phyloP scores from a whole-genome alignment of 768 basidiomycete genomes.

The Phaeotremella fagi region DNA sequence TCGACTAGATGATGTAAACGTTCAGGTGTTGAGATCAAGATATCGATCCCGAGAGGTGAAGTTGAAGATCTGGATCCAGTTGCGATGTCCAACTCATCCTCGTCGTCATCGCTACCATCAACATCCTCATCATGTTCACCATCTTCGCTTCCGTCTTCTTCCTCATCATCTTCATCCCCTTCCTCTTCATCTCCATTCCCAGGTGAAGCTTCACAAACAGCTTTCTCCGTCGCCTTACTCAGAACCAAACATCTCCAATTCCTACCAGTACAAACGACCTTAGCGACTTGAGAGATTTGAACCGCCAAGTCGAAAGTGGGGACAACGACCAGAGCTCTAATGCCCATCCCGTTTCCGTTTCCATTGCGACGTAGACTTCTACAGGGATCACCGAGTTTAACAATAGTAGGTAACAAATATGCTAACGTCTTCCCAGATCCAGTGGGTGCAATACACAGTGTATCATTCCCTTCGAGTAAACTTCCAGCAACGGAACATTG shows the following conservation, averaged over 20 bases:
- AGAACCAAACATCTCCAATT: slow-evolving; percentile 78
- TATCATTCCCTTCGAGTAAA: slow-evolving; percentile 57
- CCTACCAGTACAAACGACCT: slow-evolving; percentile 60
- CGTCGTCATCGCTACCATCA: slow-evolving; percentile 59
- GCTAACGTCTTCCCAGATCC: slow-evolving; percentile 95
- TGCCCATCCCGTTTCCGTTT: slow-evolving; percentile 54
- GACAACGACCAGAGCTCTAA: slow-evolving; percentile 73
- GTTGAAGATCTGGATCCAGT: slow-evolving; percentile 12
- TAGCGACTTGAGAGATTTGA: slow-evolving; percentile 87
- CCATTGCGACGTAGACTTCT: slow-evolving; percentile 41
- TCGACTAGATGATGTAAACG: slow-evolving; percentile 77
- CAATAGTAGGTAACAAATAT: slow-evolving; percentile 79
- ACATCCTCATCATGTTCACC: slow-evolving; percentile 58
- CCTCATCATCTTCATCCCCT: slow-evolving; percentile 61
- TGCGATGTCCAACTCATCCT: slow-evolving; percentile 3
- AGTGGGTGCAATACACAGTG: slow-evolving; percentile 92
- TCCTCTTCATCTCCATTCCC: slow-evolving; percentile 53
- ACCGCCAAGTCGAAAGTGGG: slow-evolving; percentile 94
- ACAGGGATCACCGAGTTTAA: slow-evolving; percentile 38
- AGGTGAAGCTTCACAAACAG: slow-evolving; percentile 51
- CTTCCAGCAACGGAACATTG: slow-evolving; percentile 39
- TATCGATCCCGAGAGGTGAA: slow-evolving; percentile 55
- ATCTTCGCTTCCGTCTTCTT: background rate
- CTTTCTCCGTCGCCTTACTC: slow-evolving; percentile 83
- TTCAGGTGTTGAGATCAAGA: slow-evolving; percentile 88